Evolutionary conservation across 371 early-diverging fungal species (phyloP).

Genomic region (Mucor indicus): DNA sequence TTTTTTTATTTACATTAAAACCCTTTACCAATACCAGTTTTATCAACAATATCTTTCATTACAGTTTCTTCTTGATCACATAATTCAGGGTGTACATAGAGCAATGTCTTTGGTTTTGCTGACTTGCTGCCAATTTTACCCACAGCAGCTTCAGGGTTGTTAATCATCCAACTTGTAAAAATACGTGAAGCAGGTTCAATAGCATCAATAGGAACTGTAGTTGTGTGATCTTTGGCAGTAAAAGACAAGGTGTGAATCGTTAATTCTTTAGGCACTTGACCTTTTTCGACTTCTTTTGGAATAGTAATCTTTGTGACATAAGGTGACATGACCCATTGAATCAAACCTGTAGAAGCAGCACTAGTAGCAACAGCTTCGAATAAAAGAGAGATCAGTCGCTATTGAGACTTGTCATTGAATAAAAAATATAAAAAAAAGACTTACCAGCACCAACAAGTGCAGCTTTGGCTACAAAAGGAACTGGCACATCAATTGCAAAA

Average conservation of each 20-base stretch:
- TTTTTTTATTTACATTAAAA: too few species aligned
- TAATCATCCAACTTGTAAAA: slow-evolving; percentile 51
- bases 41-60: slow-evolving; percentile 38
- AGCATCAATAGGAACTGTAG: slow-evolving; percentile 48
- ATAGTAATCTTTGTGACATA: slow-evolving; percentile 60
- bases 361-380: slow-evolving; percentile 54
- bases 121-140: slow-evolving; percentile 35
- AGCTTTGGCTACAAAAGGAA: slow-evolving; percentile 55
- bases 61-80: slow-evolving; percentile 36
- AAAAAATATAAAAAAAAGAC: not conserved
- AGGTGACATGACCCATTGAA: slow-evolving; percentile 66
- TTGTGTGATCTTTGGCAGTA: slow-evolving; percentile 43
- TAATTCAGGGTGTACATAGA: slow-evolving; percentile 58
- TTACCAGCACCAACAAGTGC: slow-evolving; percentile 59
- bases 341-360: slow-evolving; percentile 57
- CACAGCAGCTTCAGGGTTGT: slow-evolving; percentile 33
- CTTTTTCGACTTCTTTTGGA: slow-evolving; percentile 3
- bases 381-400: not conserved
- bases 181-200: slow-evolving; percentile 57
- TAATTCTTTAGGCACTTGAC: slow-evolving; percentile 19
- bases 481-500: slow-evolving; percentile 58
- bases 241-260: slow-evolving; percentile 34
- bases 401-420: too few species aligned
- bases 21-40: slow-evolving; percentile 45
- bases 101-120: slow-evolving; percentile 45